Conservation (phyloP, 1,284 basidiomycete species). For the Ceratobasidium sp. region DNA sequence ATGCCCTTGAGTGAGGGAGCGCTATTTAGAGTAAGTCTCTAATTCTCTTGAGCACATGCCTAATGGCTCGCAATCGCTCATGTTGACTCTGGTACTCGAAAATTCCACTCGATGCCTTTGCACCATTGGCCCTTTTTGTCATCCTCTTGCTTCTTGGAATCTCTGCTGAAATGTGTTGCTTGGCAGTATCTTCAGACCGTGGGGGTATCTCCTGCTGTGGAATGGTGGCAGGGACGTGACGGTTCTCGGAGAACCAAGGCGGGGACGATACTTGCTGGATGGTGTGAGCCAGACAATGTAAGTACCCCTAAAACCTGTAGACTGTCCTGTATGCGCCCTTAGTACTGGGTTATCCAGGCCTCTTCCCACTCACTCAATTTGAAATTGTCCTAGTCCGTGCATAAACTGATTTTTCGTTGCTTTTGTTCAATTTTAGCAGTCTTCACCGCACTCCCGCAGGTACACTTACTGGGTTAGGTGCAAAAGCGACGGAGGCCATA, state of each 20-base stretch:
- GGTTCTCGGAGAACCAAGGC: slow-evolving; percentile 12
- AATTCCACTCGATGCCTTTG: background rate
- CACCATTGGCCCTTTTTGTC: background rate
- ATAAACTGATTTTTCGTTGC: background rate
- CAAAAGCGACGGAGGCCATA: slow-evolving; percentile 3
- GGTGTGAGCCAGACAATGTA: slow-evolving; percentile 30
- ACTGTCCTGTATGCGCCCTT: slow-evolving; percentile 1
- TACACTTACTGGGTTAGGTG: slow-evolving; percentile 35
- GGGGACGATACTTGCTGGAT: slow-evolving; percentile 35
- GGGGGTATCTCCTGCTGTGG: slow-evolving; percentile 9
- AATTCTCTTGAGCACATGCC: background rate
- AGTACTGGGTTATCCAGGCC: background rate
- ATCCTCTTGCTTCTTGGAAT: background rate
- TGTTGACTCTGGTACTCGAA: background rate
- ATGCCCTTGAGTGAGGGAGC: slow-evolving; percentile 24
- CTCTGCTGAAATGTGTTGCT: background rate
- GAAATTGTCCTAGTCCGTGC: background rate
- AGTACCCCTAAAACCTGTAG: background rate
- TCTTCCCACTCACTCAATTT: background rate
- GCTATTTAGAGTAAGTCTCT: slow-evolving; percentile 15
- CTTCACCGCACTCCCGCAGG: background rate
- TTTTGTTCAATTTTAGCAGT: background rate
- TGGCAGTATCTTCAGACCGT: slow-evolving; percentile 27
- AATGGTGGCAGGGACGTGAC: slow-evolving; percentile 31
- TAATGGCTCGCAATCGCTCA: background rate